phyloP scores from a whole-genome alignment of 2,329 filamentous ascomycete species.

The Apiospora marii region DNA sequence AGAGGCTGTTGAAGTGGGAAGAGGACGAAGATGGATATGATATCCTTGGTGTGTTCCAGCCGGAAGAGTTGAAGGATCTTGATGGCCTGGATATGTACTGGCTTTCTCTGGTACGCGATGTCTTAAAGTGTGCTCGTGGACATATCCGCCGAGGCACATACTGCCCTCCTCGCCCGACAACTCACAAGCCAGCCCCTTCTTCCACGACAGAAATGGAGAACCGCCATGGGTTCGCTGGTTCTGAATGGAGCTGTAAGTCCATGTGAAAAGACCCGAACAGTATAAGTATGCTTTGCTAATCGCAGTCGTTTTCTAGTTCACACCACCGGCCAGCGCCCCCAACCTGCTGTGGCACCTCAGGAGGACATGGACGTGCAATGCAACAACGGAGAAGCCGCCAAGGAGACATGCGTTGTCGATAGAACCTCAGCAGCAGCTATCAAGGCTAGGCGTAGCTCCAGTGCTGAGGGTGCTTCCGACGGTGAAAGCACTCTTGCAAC shows the following conservation, averaged over 20 bases:
- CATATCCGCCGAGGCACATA: slow-evolving; percentile 27
- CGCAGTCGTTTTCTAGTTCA: not conserved
- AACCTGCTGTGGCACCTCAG: not conserved
- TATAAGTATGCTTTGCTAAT: not conserved
- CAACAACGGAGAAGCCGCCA: slow-evolving; percentile 22
- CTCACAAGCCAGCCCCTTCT: not conserved
- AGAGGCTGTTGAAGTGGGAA: slow-evolving; percentile 33
- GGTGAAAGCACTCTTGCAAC: not conserved
- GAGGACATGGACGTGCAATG: not conserved
- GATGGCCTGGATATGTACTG: slow-evolving; percentile 30
- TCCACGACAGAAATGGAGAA: not conserved
- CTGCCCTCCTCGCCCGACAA: not conserved
- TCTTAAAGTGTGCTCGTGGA: slow-evolving; percentile 30
- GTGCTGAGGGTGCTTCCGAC: not conserved
- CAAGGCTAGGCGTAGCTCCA: not conserved
- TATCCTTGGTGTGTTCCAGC: slow-evolving; percentile 32
- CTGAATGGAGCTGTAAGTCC: slow-evolving; percentile 15
- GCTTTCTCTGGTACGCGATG: slow-evolving; percentile 28
- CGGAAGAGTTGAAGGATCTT: slow-evolving; percentile 30
- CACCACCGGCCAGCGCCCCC: slow-evolving; percentile 1
- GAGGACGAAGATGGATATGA: slow-evolving; percentile 24
- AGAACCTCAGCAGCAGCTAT: slow-evolving; percentile 25
- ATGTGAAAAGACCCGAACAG: too few species aligned
- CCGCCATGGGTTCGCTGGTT: slow-evolving; percentile 2
- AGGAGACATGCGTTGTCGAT: slow-evolving; percentile 35